Evolutionary conservation across 257 asterid species (phyloP), one percentile per base, ranked within the genome.

Genomic region (Prunella vulgaris): DNA sequence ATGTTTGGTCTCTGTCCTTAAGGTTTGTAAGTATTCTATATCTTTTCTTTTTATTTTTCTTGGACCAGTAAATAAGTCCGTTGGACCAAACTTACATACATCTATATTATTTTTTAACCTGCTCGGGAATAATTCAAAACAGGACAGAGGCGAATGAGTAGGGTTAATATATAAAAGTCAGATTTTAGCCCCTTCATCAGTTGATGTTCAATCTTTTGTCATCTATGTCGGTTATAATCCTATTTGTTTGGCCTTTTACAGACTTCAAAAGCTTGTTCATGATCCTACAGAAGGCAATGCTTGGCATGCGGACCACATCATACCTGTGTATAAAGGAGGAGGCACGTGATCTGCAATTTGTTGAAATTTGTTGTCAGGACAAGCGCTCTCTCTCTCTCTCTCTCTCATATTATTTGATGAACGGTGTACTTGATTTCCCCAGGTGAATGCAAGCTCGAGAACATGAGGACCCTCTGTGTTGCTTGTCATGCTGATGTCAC

Each of bases 241-340:
- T 57, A 54, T 72, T 49, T 63, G 42, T 62, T 72, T 76, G 76
- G 27, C 60, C n/a, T 64, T 60, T 57, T 82, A 78, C 84, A 93
- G 99, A 64, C 76, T 90, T 62, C 77, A 79, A 56, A 90, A 84
- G 85, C 95, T 93, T 77, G 88, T 86, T 77, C 74, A 77, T 30
- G 93, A 86, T 42, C 97, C 99, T 51, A 53, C 71, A 5, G 96
- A 87, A 74, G 99, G 99, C 77, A 88, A 90, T 79, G 93, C 99
- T 68, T 93, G 99, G 99, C 99, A 93, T 74, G 99, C 97, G 1
- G 99, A 93, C 80, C 99, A 93, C 83, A 86, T 93, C 42, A 75
- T 88, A 78, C 93, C 97, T 67, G 99, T 93, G 60, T 89, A 82
- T 64, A 84, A 64, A 71, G 99, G 99, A 64, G 99, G 99, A 85